Percentiles rank a stretch among this genome's conserved stretches.
These are phyloP conservation scores for Coniophora puteana DNA, from an alignment of 1,284 basidiomycete species.

Conservation along the genomic window DNA sequence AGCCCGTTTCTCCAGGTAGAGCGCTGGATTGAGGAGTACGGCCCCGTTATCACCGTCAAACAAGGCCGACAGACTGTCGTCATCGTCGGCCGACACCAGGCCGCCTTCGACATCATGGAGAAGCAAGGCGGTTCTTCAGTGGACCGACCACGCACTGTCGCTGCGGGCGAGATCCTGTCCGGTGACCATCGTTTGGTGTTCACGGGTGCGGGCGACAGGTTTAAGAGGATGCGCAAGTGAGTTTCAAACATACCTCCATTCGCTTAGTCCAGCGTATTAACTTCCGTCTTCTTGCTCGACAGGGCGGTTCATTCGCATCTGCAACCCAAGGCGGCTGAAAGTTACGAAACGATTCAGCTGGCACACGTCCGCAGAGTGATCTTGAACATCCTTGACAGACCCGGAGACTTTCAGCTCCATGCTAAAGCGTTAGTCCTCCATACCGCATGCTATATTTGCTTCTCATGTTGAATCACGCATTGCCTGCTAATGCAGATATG, in stretches of 20 bases:
- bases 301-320: conserved; percentile 10
- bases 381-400: conserved; percentile 3
- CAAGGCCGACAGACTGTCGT: conserved; percentile 26
- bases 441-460: not conserved
- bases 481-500: conserved; percentile 23
- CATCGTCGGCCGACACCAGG: conserved; percentile 29
- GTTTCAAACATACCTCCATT: not conserved
- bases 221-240: conserved; percentile 3
- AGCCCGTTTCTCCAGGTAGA: conserved; percentile 9
- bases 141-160: conserved; percentile 12
- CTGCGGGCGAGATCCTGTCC: conserved; percentile 1
- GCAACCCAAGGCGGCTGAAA: conserved; percentile 8
- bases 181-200: not conserved
- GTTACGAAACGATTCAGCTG: conserved; percentile 6
- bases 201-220: conserved; percentile 17
- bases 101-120: conserved; percentile 4
- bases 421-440: not conserved
- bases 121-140: conserved; percentile 4
- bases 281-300: not conserved
- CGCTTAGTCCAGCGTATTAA: not conserved
- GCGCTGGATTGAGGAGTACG: conserved; percentile 34
- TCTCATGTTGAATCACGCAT: not conserved
- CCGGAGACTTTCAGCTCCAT: conserved; percentile 5
- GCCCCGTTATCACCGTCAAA: conserved; percentile 31
- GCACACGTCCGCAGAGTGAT: conserved; percentile 3